Conservation (phyloP, 768 basidiomycete species). For the Infundibulicybe gibba region DNA sequence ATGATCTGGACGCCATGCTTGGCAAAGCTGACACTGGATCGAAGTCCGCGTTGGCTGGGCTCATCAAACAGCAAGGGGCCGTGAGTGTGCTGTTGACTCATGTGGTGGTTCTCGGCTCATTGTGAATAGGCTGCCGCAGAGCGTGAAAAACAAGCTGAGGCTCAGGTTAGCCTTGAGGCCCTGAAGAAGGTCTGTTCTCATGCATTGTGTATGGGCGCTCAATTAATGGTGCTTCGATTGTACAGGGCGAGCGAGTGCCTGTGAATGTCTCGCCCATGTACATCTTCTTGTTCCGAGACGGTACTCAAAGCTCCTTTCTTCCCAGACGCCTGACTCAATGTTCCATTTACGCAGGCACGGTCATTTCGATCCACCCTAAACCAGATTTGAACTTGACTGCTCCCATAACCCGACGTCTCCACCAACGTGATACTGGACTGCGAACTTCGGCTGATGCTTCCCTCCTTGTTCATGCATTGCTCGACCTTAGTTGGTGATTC, state of each 20-base stretch:
- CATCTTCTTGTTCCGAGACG: constrained; percentile 63
- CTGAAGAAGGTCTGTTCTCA: constrained; percentile 12
- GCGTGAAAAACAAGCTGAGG: constrained; percentile 9
- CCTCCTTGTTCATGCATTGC: constrained; percentile 62
- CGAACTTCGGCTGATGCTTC: constrained; percentile 64
- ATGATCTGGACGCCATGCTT: constrained; percentile 12
- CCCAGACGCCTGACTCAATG: neutral
- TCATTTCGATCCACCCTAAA: constrained; percentile 53
- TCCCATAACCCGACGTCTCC: constrained; percentile 55
- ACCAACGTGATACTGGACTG: constrained; percentile 54
- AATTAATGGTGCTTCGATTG: neutral
- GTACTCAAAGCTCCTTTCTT: constrained; percentile 16
- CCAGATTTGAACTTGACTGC: constrained; percentile 41
- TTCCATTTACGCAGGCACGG: constrained; percentile 35
- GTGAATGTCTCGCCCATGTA: constrained; percentile 58
- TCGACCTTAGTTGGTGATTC: constrained; percentile 48
- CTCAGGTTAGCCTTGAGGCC: constrained; percentile 12
- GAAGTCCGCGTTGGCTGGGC: constrained; percentile 7
- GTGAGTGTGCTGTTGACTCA: constrained; percentile 1
- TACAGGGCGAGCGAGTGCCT: constrained; percentile 45
- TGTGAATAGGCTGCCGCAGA: constrained; percentile 7
- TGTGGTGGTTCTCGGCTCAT: neutral
- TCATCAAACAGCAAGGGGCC: constrained; percentile 5
- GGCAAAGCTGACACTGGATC: constrained; percentile 4
- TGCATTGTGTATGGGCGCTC: neutral